phyloP scores from a whole-genome alignment of 2,329 filamentous ascomycete genomes.

The Salinomyces thailandicus region DNA sequence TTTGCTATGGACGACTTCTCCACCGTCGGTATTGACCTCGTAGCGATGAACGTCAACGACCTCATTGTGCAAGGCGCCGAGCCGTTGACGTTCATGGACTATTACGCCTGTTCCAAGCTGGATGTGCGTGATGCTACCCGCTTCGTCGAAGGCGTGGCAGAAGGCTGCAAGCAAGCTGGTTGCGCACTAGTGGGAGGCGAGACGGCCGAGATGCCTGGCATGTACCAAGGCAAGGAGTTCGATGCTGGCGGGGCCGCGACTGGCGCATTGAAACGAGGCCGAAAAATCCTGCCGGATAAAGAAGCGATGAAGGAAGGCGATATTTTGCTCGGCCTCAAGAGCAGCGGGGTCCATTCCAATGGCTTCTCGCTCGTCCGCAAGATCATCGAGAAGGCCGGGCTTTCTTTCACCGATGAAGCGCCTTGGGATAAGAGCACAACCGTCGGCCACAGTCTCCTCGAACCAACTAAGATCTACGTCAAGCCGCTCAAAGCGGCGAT shows the following conservation, averaged over 20 bases:
- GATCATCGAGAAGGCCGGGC: conserved; percentile 65
- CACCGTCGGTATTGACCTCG: conserved; percentile 90
- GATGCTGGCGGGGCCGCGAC: conserved; percentile 86
- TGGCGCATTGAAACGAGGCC: conserved; percentile 61
- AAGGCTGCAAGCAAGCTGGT: conserved; percentile 72
- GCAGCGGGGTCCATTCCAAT: conserved; percentile 86
- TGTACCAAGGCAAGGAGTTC: conserved; percentile 82
- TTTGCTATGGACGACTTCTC: conserved; percentile 82
- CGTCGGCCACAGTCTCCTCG: conserved; percentile 69
- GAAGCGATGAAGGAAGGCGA: conserved; percentile 71
- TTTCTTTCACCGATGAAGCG: conserved; percentile 60
- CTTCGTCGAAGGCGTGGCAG: conserved; percentile 86
- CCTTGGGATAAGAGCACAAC: conserved; percentile 61
- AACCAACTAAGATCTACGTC: conserved; percentile 90
- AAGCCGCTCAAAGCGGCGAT: conserved; percentile 52
- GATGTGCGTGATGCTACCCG: conserved; percentile 64
- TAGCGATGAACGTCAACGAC: conserved; percentile 99
- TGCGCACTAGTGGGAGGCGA: conserved; percentile 94
- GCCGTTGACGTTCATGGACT: conserved; percentile 93
- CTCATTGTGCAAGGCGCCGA: conserved; percentile 91
- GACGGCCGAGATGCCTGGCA: conserved; percentile 95
- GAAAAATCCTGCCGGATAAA: conserved; percentile 62
- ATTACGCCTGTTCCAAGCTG: conserved; percentile 87
- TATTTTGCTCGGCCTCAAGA: conserved; percentile 73
- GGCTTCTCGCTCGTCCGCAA: conserved; percentile 94